Base-by-base conservation (phyloP, 768 basidiomycete species). In the Suillus luteus region DNA sequence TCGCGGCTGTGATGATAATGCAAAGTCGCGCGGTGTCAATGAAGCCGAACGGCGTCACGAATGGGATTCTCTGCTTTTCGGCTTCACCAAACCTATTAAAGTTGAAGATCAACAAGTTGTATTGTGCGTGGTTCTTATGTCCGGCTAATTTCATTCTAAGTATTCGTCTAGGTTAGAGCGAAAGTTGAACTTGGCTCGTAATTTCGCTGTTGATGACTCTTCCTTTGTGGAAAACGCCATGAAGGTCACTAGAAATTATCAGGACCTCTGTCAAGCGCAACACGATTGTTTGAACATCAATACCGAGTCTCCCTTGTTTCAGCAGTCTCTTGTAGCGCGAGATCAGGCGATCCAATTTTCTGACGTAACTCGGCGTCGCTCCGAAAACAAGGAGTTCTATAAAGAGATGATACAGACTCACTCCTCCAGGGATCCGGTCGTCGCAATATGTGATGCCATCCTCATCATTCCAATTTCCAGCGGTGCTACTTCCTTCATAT, bases 1-100 rank as follows among this genome's bases (percentile, higher is more conserved):
- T 24, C 27, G 19, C 58, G 2, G 24, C 10, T 44, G 58, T 24
- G 22, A 59, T 22, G 58, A 4, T n/a, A 11, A 12, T 2, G 38
- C 58, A 10, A 35, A 40, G 12, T 24, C 10, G 8, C n/a, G 31
- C 7, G 31, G 58, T 12, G 38, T 38, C 38, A 59, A 59, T 7
- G 58, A 59, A 19, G n/a, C 58, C 5, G 38, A 59, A 9, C 6
- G 38, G 19, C 22, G 22, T n/a, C 58, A 59, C 22, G 58, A 46
- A 12, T 59, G 58, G 58, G 38, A 59, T 14, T 38, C 58, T 14
- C 24, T 59, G 19, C 58, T 59, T 15, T 5, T 59, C 6, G 44
- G 3, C 19, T 59, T 59, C 31, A 44, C 17, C 31, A n/a, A 9
- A 17, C 58, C 31, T 59, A 27, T 27, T 27, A 27, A 27, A 27